Evolutionary conservation across 305 asterid species (phyloP), one percentile per base, ranked within the genome.

Genomic region (Solanum chacoense): DNA sequence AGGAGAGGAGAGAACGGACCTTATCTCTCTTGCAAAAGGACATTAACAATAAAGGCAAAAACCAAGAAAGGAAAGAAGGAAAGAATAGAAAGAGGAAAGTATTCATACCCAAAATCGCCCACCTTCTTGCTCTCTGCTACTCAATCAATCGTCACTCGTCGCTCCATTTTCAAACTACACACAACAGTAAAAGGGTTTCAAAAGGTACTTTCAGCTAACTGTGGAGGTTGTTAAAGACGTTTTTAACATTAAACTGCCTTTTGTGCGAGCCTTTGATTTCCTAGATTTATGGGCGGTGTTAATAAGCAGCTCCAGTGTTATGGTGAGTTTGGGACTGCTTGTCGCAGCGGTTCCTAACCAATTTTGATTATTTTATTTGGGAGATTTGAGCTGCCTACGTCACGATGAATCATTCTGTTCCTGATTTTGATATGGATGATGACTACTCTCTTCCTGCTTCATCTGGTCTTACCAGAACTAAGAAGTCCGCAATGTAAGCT

Each of bases 371-470:
- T 38, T 79, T 38, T 84, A 29, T 24, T 55, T 5, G 29, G 59
- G 59, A 35, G 34, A 38, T 69, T 38, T 29, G 22, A 42, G 67
- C 65, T 65, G 35, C 28, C 31, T 34, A 7, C 20, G 24, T 73
- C 24, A 73, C 38, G 87, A 91, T 91, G 93, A 88, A 84, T 90
- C 89, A 90, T 81, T 50, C 88, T 59, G 91, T 92, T 67, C 94
- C 94, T 34, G 91, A 90, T 89, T 92, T 92, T 63, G 91, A 89
- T 63, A 75, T 91, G 84, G 93, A 90, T 63, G 91, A 91, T 16
- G 91, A 88, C 13, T 90, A 80, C n/a, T 31, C 87, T 24, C 36
- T 88, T 22, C 89, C 91, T 55, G 55, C 88, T 24, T 81, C 91
- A n/a, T 42, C 91, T 4, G 87, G 78, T 22, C 81, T 63, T 18